A percentile compares a stretch with the other conserved stretches of the same genome.
phyloP scores from a whole-genome alignment of 345 rosid species.

The Isatis tinctoria region DNA sequence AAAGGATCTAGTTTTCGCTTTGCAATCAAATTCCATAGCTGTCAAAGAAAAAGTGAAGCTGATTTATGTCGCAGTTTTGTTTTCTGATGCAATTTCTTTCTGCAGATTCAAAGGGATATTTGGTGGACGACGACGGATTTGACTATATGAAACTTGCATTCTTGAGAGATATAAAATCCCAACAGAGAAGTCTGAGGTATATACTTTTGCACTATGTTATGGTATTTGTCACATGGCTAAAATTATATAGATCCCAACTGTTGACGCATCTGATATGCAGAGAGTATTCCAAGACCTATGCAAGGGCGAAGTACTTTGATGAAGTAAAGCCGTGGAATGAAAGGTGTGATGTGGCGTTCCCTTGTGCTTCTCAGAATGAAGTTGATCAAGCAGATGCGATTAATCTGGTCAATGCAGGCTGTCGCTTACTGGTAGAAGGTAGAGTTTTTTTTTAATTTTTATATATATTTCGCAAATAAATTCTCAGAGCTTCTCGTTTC shows the following conservation, averaged over 20 bases:
- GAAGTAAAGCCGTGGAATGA: constrained; percentile 97
- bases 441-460: constrained; percentile 13
- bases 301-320: constrained; percentile 90
- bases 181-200: constrained; percentile 94
- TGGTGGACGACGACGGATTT: constrained; percentile 97
- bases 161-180: constrained; percentile 92
- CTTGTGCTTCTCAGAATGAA: constrained; percentile 95
- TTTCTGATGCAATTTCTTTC: constrained; percentile 17
- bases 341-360: constrained; percentile 92
- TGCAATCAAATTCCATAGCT: neutral
- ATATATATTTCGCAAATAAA: neutral
- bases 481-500: neutral
- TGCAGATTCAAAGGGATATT: constrained; percentile 90
- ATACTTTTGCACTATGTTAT: neutral
- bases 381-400: constrained; percentile 94
- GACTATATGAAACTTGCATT: constrained; percentile 95
- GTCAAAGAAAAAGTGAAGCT: neutral
- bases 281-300: constrained; percentile 98
- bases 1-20: neutral
- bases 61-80: constrained; percentile 5
- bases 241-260: constrained; percentile 1
- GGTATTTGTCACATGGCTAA: neutral
- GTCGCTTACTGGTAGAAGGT: constrained; percentile 94
- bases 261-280: constrained; percentile 42
- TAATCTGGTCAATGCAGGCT: constrained; percentile 84